Evolutionary conservation across 306 rosid species (phyloP).

Genomic region (Acmispon strigosus): DNA sequence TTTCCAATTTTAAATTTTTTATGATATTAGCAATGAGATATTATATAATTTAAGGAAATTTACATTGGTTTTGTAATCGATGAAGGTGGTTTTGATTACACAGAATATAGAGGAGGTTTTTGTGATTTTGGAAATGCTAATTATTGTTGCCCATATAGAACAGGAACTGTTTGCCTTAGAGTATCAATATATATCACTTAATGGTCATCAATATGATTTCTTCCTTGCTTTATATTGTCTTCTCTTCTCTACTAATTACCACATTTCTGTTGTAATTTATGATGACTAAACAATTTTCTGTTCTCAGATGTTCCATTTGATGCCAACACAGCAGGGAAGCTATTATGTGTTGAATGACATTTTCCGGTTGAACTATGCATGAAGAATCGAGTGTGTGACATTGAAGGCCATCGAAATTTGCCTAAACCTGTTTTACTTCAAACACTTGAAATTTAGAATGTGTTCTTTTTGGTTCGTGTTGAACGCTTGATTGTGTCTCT

Average conservation of each 20-base stretch:
- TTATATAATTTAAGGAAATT: neutral
- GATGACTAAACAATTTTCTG: slow-evolving; percentile 13
- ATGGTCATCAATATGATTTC: neutral
- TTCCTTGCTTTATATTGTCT: neutral
- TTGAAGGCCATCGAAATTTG: slow-evolving; percentile 18
- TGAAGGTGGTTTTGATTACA: neutral
- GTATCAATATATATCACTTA: neutral
- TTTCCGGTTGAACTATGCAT: slow-evolving; percentile 93
- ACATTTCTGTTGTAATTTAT: neutral
- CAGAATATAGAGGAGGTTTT: neutral
- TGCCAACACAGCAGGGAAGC: slow-evolving; percentile 87
- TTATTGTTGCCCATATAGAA: neutral
- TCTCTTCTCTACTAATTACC: neutral
- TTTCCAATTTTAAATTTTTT: neutral
- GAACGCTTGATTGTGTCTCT: slow-evolving; percentile 20
- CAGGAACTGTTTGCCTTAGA: neutral
- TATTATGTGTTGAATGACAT: slow-evolving; percentile 84
- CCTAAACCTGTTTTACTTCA: slow-evolving; percentile 24
- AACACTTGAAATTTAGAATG: slow-evolving; percentile 32
- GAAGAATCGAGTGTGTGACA: slow-evolving; percentile 25
- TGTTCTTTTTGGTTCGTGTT: slow-evolving; percentile 33
- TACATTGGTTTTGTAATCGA: neutral
- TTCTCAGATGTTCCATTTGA: slow-evolving; percentile 94
- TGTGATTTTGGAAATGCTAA: neutral
- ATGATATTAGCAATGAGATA: neutral